Percentiles rank a stretch among this genome's conserved stretches.
Evolutionary conservation across 768 basidiomycete species (phyloP).

Genomic region (Xerocomus potaroensis): DNA sequence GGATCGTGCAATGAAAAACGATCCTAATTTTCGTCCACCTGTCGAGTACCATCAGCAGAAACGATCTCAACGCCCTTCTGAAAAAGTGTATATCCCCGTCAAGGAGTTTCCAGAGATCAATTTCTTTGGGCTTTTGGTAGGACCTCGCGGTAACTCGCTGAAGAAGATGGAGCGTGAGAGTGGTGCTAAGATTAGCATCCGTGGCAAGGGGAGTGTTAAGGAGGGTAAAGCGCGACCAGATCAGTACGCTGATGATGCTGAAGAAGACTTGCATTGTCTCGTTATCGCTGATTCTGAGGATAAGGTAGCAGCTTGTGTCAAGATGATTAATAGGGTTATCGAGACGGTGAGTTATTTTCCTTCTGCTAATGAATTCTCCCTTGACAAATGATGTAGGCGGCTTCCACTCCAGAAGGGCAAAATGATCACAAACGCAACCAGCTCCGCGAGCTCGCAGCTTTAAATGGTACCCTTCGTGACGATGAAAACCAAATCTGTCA

Average conservation of each 20-base stretch:
- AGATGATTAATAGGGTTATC: constrained; percentile 95
- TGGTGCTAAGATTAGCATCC: constrained; percentile 97
- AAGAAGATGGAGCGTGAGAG: constrained; percentile 99
- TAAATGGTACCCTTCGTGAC: constrained; percentile 98
- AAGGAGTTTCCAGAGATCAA: constrained; percentile 99
- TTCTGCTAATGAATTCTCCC: neutral
- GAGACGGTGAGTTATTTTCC: constrained; percentile 70
- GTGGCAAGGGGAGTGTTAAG: constrained; percentile 98
- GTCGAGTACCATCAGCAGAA: constrained; percentile 96
- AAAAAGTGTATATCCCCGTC: constrained; percentile 99
- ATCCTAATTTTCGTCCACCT: constrained; percentile 96
- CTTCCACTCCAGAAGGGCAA: constrained; percentile 97
- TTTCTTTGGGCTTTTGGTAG: constrained; percentile 97
- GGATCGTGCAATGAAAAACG: constrained; percentile 94
- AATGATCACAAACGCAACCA: constrained; percentile 99
- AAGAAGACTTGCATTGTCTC: constrained; percentile 98
- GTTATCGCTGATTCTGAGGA: constrained; percentile 91
- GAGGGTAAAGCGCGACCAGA: constrained; percentile 97
- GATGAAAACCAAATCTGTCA: constrained; percentile 99
- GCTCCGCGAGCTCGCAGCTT: constrained; percentile 92
- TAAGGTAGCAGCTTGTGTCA: constrained; percentile 88
- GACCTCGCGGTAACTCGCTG: constrained; percentile 96
- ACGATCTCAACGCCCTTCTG: constrained; percentile 87
- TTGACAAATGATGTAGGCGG: constrained; percentile 57
- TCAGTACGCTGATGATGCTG: constrained; percentile 92